phyloP scores from a whole-genome alignment of 352 stramenopile species.

The Pythium utonaiense region DNA sequence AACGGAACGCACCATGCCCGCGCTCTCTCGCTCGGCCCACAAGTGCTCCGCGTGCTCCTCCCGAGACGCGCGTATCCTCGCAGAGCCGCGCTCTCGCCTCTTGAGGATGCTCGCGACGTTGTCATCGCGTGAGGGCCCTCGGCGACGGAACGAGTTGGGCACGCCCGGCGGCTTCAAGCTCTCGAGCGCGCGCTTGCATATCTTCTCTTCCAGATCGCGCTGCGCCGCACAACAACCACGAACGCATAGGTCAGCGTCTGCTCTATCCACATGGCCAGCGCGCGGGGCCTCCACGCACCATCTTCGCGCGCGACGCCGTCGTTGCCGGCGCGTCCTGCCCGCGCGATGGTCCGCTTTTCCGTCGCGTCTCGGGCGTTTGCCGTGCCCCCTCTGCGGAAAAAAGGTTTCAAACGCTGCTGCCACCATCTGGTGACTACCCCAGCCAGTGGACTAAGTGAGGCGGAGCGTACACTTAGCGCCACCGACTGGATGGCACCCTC shows the following conservation, averaged over 20 bases:
- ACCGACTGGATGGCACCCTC: constrained; percentile 1
- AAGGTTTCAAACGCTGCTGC: constrained; percentile 22
- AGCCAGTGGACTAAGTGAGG: constrained; percentile 1
- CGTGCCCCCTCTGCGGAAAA: constrained; percentile 11
- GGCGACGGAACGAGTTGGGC: constrained; percentile 70
- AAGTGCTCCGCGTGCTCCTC: constrained; percentile 62
- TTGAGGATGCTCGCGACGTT: constrained; percentile 71
- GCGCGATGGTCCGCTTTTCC: not conserved
- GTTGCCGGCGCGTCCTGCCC: not conserved
- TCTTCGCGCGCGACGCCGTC: not conserved
- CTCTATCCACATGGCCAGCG: not conserved
- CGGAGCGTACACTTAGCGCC: not conserved
- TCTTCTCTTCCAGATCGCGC: constrained; percentile 46
- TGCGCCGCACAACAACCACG: not conserved
- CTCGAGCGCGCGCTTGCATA: constrained; percentile 69
- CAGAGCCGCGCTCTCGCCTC: constrained; percentile 44
- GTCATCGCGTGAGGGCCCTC: constrained; percentile 40
- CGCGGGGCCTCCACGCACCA: not conserved
- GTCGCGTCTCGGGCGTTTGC: not conserved
- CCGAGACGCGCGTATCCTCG: constrained; percentile 41
- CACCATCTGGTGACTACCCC: constrained; percentile 5
- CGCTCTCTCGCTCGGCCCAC: constrained; percentile 77
- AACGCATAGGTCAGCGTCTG: not conserved
- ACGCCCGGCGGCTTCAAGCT: constrained; percentile 70
- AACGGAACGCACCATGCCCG: constrained; percentile 56